A percentile compares a stretch with the other conserved stretches of the same genome.
These are phyloP conservation scores for Tanacetum coccineum DNA, from an alignment of 129 eudicot species.

Conservation along the genomic window DNA sequence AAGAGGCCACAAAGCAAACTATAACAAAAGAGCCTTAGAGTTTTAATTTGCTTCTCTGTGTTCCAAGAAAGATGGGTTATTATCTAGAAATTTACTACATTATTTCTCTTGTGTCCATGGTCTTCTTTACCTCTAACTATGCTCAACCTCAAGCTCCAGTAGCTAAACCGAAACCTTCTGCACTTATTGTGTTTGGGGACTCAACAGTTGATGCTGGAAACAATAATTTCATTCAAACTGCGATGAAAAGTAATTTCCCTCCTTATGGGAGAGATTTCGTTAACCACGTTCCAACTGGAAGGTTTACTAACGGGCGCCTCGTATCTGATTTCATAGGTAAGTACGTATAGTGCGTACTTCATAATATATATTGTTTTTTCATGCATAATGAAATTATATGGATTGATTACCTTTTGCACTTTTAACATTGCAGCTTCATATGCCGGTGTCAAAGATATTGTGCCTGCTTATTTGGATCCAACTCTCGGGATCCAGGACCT, in stretches of 20 bases:
- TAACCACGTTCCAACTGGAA: conserved; percentile 44
- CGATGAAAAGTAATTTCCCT: conserved; percentile 37
- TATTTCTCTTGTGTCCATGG: neutral
- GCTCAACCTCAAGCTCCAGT: conserved; percentile 17
- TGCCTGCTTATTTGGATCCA: conserved; percentile 82
- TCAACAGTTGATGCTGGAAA: conserved; percentile 44
- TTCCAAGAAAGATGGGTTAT: conserved; percentile 16
- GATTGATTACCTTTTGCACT: neutral
- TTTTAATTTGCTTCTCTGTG: conserved; percentile 5
- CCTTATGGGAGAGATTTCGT: conserved; percentile 48
- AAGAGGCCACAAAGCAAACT: conserved; percentile 8
- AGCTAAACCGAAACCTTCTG: conserved; percentile 13
- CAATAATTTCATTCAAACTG: conserved; percentile 34
- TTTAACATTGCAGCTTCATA: conserved; percentile 44
- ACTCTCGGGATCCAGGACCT: conserved; percentile 57
- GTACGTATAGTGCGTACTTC: neutral
- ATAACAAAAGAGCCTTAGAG: no score
- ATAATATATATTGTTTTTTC: neutral
- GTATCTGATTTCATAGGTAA: conserved; percentile 44
- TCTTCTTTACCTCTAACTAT: conserved; percentile 3
- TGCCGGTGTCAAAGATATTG: conserved; percentile 44
- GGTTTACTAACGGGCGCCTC: conserved; percentile 49
- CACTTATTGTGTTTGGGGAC: conserved; percentile 43
- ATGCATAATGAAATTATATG: neutral
- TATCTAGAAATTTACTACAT: neutral